Base-by-base conservation (phyloP, 306 rosid species). In the Quercus parvula region DNA sequence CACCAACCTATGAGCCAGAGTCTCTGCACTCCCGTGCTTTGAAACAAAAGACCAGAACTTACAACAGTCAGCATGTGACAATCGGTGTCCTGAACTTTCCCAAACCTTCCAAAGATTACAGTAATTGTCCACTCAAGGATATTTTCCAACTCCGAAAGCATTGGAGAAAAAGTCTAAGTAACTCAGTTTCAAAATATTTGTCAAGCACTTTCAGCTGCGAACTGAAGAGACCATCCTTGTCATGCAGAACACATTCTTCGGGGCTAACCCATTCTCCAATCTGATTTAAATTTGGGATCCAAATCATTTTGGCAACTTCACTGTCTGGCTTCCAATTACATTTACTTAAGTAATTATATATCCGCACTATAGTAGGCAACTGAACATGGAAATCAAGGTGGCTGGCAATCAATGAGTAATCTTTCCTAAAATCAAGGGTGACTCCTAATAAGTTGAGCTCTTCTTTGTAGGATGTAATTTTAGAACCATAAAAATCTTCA, bases 361-460 rank as follows among this genome's bases (percentile, higher is more conserved):
- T 14, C 11, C 85, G 83, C 51, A 56, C 81, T 19, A 91, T 80
- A 31, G 31, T 9, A 68, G 44, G 44, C 44, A 38, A 0, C 70
- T 87, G 89, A 69, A 63, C 10, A 30, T 83, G 88, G n/a, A 2
- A 18, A 15, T 74, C 68, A 54, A 91, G 93, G 74, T 84, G 88
- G 31, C 75, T 28, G 56, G 93, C 83, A 63, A 94, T 74, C 66
- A 91, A 24, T 15, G 75, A 58, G 81, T 84, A 70, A n/a, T 92
- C 97, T 1, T 77, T 24, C 5, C 63, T 77, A 17, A 69, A 75
- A 5, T 86, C 91, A 81, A 57, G 63, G 6, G 49, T 64, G 56
- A 91, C 93, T 61, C 95, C 90, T n/a, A 94, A 76, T 31, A 78
- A 78, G 18, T 70, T 38, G 59, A 94, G 94, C 87, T 88, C 91